Conservation (phyloP, 176 grass and related monocot genomes). For the Carex littledalei region DNA sequence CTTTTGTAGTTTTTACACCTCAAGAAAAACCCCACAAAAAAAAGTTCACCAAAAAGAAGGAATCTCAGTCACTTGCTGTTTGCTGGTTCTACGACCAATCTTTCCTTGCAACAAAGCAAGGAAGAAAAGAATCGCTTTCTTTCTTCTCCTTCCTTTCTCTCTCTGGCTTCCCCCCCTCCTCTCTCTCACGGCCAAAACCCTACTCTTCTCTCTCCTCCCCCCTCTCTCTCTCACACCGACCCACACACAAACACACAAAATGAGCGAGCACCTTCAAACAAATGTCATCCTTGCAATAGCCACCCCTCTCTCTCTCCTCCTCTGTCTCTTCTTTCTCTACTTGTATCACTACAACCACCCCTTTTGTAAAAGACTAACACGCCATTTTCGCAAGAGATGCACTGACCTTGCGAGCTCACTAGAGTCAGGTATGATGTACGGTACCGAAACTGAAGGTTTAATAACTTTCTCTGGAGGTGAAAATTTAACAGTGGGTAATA, state of each 20-base stretch:
- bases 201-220: background rate
- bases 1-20: slow-evolving; percentile 25
- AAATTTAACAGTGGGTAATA: slow-evolving; percentile 56
- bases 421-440: slow-evolving; percentile 11
- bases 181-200: slow-evolving; percentile 38
- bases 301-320: slow-evolving; percentile 32
- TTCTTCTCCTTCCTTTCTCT: background rate
- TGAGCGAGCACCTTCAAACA: slow-evolving; percentile 25
- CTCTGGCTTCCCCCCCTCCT: background rate
- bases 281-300: slow-evolving; percentile 29
- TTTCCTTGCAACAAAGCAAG: background rate
- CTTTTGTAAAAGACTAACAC: slow-evolving; percentile 28
- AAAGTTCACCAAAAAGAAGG: background rate
- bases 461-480: slow-evolving; percentile 72
- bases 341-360: slow-evolving; percentile 32
- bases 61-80: slow-evolving; percentile 17
- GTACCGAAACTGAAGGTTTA: slow-evolving; percentile 41
- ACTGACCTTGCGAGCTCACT: slow-evolving; percentile 16
- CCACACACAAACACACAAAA: background rate
- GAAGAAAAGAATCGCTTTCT: background rate
- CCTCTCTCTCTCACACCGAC: background rate
- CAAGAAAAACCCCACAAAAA: slow-evolving; percentile 16
- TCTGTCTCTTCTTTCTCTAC: slow-evolving; percentile 26
- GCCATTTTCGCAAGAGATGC: slow-evolving; percentile 15
- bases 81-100: background rate